phyloP scores from a whole-genome alignment of 2,329 filamentous ascomycete species.

The Cercospora berteroae region DNA sequence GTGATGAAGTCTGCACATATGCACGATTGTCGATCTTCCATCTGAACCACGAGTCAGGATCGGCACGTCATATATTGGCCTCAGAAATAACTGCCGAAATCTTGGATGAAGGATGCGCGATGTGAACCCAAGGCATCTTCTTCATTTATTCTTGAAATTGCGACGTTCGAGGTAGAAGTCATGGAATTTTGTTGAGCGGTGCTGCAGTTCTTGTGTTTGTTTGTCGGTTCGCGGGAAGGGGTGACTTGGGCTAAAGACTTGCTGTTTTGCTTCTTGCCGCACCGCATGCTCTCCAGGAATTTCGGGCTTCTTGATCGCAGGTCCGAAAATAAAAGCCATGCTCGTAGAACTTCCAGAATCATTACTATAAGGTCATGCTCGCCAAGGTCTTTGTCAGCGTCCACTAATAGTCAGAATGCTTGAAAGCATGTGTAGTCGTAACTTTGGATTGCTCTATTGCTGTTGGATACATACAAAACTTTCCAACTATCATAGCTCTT shows the following conservation, averaged over 20 bases:
- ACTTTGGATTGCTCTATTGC: not conserved
- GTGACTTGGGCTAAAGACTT: not conserved
- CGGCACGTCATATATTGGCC: not conserved
- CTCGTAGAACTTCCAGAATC: too few species aligned
- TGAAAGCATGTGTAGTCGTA: too few species aligned
- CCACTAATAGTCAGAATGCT: too few species aligned
- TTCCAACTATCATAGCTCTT: not conserved
- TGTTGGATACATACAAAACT: not conserved
- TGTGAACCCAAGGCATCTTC: accelerated
- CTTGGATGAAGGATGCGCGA: not conserved
- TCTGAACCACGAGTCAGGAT: not conserved
- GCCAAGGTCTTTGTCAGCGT: too few species aligned
- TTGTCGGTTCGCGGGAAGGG: not conserved
- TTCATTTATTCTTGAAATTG: not conserved
- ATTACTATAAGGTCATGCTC: too few species aligned
- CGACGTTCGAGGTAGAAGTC: not conserved
- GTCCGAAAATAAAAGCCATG: too few species aligned
- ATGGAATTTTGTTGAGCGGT: not conserved
- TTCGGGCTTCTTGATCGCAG: not conserved
- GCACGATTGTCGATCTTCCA: not conserved
- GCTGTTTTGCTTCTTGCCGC: not conserved
- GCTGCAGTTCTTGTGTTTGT: not conserved
- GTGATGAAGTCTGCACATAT: not conserved
- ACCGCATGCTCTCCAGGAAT: not conserved
- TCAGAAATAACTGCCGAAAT: not conserved